Evolutionary conservation across 169 alveolate species (phyloP).

Genomic region (Plasmodium chabaudi): DNA sequence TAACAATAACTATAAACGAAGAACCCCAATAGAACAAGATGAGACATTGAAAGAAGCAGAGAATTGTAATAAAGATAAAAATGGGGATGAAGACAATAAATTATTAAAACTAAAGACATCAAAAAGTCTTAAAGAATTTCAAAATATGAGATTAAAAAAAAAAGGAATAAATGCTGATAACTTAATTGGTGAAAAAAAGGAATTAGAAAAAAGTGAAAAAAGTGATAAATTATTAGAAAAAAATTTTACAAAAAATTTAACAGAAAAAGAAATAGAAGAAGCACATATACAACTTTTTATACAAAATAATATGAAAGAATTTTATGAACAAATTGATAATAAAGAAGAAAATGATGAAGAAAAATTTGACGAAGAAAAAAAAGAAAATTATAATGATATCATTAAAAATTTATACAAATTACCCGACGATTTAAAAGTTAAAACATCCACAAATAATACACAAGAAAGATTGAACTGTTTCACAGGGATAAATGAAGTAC

Average conservation of each 20-base stretch:
- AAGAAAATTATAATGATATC: neutral
- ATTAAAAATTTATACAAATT: constrained; percentile 44
- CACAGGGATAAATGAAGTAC: constrained; percentile 67
- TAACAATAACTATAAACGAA: constrained; percentile 1
- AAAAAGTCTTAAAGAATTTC: constrained; percentile 45
- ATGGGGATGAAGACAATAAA: constrained; percentile 13
- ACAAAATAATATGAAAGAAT: constrained; percentile 56
- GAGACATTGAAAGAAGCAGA: constrained; percentile 16
- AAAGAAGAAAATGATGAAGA: neutral
- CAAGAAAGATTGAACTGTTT: constrained; percentile 57
- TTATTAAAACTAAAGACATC: constrained; percentile 40
- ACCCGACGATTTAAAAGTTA: constrained; percentile 58
- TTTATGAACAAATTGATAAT: constrained; percentile 26
- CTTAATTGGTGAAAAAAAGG: constrained; percentile 19
- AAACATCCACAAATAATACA: constrained; percentile 11
- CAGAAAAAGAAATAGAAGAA: constrained; percentile 72
- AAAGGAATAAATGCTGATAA: constrained; percentile 66
- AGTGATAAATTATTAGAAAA: constrained; percentile 51
- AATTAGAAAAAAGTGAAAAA: constrained; percentile 37
- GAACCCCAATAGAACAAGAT: constrained; percentile 50
- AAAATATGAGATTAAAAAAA: constrained; percentile 56
- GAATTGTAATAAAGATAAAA: neutral
- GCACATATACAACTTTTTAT: constrained; percentile 66
- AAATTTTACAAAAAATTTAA: constrained; percentile 63
- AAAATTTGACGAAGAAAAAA: neutral